Conservation (phyloP, 108 stramenopile genomes). For the Cyclotella baltica region DNA sequence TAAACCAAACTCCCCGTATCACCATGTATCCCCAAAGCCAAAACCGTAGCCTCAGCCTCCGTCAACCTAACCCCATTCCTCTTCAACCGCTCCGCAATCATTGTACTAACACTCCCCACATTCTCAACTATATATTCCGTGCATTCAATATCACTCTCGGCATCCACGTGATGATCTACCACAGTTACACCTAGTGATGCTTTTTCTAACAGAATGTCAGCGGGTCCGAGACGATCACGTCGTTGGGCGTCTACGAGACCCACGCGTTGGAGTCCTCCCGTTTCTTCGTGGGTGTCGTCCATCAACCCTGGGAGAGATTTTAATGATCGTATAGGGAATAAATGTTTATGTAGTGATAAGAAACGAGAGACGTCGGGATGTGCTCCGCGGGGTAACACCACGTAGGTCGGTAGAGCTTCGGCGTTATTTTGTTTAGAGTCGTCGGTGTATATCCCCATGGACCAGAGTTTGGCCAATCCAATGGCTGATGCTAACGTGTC, state of each 20-base stretch:
- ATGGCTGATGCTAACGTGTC: slow-evolving; percentile 82
- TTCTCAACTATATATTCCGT: slow-evolving; percentile 86
- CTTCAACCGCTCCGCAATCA: slow-evolving; percentile 83
- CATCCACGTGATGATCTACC: slow-evolving; percentile 93
- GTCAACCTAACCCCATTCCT: slow-evolving; percentile 68
- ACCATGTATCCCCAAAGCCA: slow-evolving; percentile 93
- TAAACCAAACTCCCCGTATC: slow-evolving; percentile 94
- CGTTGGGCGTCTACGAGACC: slow-evolving; percentile 93
- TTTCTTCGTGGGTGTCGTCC: slow-evolving; percentile 35
- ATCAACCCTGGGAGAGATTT: slow-evolving; percentile 72
- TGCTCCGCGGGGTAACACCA: slow-evolving; percentile 92
- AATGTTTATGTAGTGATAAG: slow-evolving; percentile 89
- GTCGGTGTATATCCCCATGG: slow-evolving; percentile 40
- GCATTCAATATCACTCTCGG: slow-evolving; percentile 88
- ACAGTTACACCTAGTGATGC: slow-evolving; percentile 84
- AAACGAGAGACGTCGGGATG: slow-evolving; percentile 93
- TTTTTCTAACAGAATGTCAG: slow-evolving; percentile 69
- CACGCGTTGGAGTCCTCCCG: slow-evolving; percentile 70
- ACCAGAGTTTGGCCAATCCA: slow-evolving; percentile 88
- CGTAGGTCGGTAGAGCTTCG: slow-evolving; percentile 78
- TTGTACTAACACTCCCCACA: slow-evolving; percentile 90
- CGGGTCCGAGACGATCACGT: slow-evolving; percentile 89
- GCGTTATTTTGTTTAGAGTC: slow-evolving; percentile 32
- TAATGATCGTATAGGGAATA: slow-evolving; percentile 90
- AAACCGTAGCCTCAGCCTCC: slow-evolving; percentile 89